Evolutionary conservation across 1,284 basidiomycete genomes (phyloP).

Genomic region (Puccinia triticina): DNA sequence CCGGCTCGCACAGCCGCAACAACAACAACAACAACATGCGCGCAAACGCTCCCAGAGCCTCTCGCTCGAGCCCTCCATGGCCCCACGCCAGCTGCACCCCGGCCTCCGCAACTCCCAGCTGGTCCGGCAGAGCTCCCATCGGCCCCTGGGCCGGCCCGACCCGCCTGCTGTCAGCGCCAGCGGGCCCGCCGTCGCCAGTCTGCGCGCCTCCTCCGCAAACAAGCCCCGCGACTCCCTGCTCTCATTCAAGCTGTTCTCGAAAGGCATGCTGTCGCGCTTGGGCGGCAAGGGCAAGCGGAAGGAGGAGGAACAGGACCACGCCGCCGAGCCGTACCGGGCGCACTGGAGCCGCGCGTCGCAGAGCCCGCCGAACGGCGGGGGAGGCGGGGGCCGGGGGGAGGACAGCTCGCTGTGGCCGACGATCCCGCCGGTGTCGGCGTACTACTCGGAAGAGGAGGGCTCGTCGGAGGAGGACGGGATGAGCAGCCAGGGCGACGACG

Average conservation of each 20-base stretch:
- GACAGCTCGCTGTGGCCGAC: slow-evolving; percentile 21
- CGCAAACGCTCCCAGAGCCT: slow-evolving; percentile 23
- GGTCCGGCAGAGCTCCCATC: not conserved
- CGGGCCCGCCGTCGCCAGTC: not conserved
- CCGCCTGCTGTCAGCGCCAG: not conserved
- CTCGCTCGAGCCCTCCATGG: not conserved
- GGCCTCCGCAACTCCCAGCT: not conserved
- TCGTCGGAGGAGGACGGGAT: not conserved
- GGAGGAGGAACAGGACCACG: not conserved
- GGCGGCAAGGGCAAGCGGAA: not conserved
- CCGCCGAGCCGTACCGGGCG: not conserved
- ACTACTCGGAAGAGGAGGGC: not conserved
- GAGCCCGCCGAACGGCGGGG: not conserved
- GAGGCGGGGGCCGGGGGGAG: not conserved
- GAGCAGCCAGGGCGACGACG: slow-evolving; percentile 18
- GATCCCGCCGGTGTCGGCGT: not conserved
- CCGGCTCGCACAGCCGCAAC: not conserved
- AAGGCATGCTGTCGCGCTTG: slow-evolving; percentile 14
- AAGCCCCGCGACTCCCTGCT: not conserved
- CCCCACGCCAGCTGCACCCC: not conserved
- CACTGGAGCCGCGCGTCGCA: not conserved
- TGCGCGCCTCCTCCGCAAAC: not conserved
- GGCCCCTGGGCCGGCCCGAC: not conserved
- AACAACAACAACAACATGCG: too few species aligned
- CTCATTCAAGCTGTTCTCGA: slow-evolving; percentile 14